Evolutionary conservation across 208 protist genomes (phyloP), one percentile per base, ranked within the genome.

Genomic region (Leishmania martiniquensis): DNA sequence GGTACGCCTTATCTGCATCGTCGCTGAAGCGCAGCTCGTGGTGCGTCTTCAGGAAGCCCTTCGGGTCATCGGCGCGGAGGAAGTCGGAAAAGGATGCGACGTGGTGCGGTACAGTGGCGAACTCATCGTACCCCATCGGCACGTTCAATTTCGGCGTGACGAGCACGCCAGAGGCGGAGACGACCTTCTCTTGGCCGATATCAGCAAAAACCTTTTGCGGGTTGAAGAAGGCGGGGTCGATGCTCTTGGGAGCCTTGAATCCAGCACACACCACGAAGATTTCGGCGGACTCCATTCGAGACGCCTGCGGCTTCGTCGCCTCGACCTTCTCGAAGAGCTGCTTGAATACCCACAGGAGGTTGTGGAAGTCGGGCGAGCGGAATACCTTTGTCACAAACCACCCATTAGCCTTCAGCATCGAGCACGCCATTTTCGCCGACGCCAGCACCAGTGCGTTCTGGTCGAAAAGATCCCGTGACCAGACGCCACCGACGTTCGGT

Each of bases 361-460:
- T 95, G 79, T 99, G 98, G 90, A 99, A 99, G 89, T 99, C 98
- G 34, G 95, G 84, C 15, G 98, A 99, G 54, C 99, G 93, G 92
- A 99, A 99, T 13, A 99, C 98, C 92, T 99, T 99, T n/a, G 99
- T 99, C 0, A 99, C 95, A 85, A 99, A 99, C 88, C 88, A 97
- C 55, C 98, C 98, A 44, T 89, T 91, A 22, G 88, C 77, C 39
- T 85, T 84, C 60, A 99, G 87, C 83, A 99, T 98, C 72, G 99
- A 87, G 57, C 93, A 97, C 17, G 99, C 98, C 84, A 99, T 97
- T 87, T 99, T 99, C 5, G 98, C 85, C 32, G 99, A 92, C 42
- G 95, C 80, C 17, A 99, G 90, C 57, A 98, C 95, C 7, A 99
- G 93, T 17, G 99, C 95, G 73, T 93, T 95, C 87, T 99, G 99